Conservation (phyloP, 495 filamentous ascomycete species). For the Geopyxis carbonaria region DNA sequence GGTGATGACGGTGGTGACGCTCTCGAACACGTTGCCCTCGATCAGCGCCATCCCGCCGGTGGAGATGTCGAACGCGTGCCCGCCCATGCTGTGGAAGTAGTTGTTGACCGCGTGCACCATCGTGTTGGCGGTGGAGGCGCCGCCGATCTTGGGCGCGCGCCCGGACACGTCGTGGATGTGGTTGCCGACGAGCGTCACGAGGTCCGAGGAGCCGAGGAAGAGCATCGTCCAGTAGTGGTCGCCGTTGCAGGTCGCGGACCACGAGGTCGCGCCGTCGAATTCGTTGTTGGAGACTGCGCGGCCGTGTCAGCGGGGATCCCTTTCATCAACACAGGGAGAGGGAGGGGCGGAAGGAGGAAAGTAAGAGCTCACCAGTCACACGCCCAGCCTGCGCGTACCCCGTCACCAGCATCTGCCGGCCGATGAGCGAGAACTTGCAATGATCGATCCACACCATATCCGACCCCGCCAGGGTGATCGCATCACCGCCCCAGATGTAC, state of each 20-base stretch:
- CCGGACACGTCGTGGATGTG: slow-evolving; percentile 38
- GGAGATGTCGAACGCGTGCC: slow-evolving; percentile 40
- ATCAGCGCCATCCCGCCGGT: slow-evolving; percentile 35
- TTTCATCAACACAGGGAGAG: too few relatives aligned
- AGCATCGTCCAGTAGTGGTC: slow-evolving; percentile 40
- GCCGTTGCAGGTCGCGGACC: slow-evolving; percentile 36
- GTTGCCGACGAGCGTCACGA: slow-evolving; percentile 31
- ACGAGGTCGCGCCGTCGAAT: slow-evolving; percentile 34
- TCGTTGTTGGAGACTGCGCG: slow-evolving; percentile 31
- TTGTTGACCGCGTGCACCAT: slow-evolving; percentile 41
- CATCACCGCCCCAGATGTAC: slow-evolving; percentile 30
- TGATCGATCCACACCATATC: slow-evolving; percentile 29
- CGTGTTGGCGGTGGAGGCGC: slow-evolving; percentile 24
- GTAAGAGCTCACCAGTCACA: too few relatives aligned
- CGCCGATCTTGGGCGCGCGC: slow-evolving; percentile 32
- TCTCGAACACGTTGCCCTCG: slow-evolving; percentile 45
- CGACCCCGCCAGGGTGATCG: slow-evolving; percentile 24
- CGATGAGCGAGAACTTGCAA: slow-evolving; percentile 31
- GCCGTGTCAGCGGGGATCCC: too few relatives aligned
- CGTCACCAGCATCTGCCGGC: slow-evolving; percentile 30
- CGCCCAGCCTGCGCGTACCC: slow-evolving; percentile 26
- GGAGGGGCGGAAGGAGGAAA: too few relatives aligned
- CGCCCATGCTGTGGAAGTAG: slow-evolving; percentile 37
- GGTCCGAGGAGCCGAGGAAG: slow-evolving; percentile 30
- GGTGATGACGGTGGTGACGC: slow-evolving; percentile 26